Percentiles rank a stretch among this genome's conserved stretches.
Evolutionary conservation across 2,329 filamentous ascomycete species (phyloP).

Genomic region (Trichoderma oligosporum): DNA sequence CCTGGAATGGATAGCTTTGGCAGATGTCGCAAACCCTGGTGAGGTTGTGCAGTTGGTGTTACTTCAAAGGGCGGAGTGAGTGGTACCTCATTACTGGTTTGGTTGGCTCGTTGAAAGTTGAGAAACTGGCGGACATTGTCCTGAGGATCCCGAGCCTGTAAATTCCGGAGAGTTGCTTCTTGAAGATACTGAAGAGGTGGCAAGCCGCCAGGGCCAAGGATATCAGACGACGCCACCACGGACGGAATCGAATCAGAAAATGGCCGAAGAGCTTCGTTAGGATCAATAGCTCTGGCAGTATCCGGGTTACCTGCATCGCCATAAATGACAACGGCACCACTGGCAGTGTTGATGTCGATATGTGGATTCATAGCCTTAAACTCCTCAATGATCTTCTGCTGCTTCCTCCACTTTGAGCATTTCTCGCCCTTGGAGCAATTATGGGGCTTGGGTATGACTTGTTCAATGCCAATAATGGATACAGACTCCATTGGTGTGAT

Average conservation of each 20-base stretch:
- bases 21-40: constrained; percentile 54
- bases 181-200: constrained; percentile 67
- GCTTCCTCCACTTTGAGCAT: constrained; percentile 76
- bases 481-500: constrained; percentile 79
- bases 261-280: constrained; percentile 57
- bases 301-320: constrained; percentile 75
- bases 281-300: constrained; percentile 57
- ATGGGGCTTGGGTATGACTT: constrained; percentile 80
- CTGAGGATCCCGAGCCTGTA: constrained; percentile 75
- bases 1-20: constrained; percentile 61
- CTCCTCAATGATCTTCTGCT: constrained; percentile 71
- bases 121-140: constrained; percentile 93
- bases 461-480: constrained; percentile 89
- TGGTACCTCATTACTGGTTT: constrained; percentile 51
- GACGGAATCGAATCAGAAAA: constrained; percentile 75
- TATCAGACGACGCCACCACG: constrained; percentile 84
- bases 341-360: constrained; percentile 44
- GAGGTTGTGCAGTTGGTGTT: constrained; percentile 48
- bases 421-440: constrained; percentile 81
- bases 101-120: constrained; percentile 67
- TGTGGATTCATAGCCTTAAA: constrained; percentile 73
- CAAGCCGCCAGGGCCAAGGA: constrained; percentile 66
- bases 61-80: constrained; percentile 68
- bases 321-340: constrained; percentile 70
- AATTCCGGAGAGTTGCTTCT: constrained; percentile 64